A percentile compares a stretch with the other conserved stretches of the same genome.
phyloP scores from a whole-genome alignment of 2,329 filamentous ascomycete genomes.

The Septoria petroselini region DNA sequence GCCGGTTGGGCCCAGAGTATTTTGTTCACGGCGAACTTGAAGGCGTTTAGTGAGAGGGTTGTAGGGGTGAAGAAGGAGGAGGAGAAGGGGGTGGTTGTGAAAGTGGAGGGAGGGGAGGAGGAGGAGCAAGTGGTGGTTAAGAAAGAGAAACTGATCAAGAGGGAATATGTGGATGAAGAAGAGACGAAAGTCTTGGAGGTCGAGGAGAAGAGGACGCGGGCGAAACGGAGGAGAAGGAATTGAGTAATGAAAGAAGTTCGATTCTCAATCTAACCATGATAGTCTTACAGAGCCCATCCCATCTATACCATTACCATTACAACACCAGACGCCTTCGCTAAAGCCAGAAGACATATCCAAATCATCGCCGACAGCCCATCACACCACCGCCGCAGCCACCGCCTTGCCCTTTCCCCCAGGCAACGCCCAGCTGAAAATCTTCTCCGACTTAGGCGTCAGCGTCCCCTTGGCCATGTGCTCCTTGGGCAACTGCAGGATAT shows the following conservation, averaged over 20 bases:
- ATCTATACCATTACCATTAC: too few species aligned
- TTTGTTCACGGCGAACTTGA: constrained; percentile 88
- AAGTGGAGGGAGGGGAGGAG: constrained; percentile 34
- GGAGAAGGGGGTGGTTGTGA: constrained; percentile 39
- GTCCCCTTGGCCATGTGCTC: constrained; percentile 17
- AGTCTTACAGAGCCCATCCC: background rate
- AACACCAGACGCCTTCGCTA: constrained; percentile 17
- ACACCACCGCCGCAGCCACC: background rate
- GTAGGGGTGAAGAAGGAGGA: constrained; percentile 48
- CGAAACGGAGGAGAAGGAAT: constrained; percentile 38
- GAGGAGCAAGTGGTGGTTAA: constrained; percentile 30
- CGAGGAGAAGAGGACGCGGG: constrained; percentile 39
- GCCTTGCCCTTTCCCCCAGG: background rate
- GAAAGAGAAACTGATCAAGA: constrained; percentile 35
- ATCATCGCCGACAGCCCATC: too few species aligned
- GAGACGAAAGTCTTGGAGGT: constrained; percentile 42
- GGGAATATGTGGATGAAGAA: constrained; percentile 41
- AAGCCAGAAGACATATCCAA: too few species aligned
- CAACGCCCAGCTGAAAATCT: constrained; percentile 27
- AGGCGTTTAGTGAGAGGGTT: constrained; percentile 72
- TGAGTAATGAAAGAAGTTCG: constrained; percentile 11
- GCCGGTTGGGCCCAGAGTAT: constrained; percentile 98
- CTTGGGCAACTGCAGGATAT: constrained; percentile 5
- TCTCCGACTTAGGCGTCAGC: constrained; percentile 27
- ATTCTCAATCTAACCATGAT: background rate